Base-by-base conservation (phyloP, 495 filamentous ascomycete genomes). In the Cercophora scortea region DNA sequence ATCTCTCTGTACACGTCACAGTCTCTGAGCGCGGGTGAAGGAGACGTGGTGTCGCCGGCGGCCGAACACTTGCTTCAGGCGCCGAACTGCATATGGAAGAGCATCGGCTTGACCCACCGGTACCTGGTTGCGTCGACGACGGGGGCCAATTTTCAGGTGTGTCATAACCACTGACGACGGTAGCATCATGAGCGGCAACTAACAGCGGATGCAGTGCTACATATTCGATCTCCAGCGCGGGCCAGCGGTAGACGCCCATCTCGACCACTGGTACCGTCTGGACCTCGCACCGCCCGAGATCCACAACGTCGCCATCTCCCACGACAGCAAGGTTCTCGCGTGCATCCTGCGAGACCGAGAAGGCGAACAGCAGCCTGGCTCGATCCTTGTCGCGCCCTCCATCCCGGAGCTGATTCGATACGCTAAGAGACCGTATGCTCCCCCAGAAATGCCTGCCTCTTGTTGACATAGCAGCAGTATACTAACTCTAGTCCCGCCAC, bases 1-100 rank as follows among this genome's bases (percentile, higher is more conserved):
- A 61, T 71, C 11, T 54, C 38, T 9, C 41, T 71, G 10, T 71
- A 66, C 47, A 66, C 60, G 8, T 52, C 56, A 11, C 55, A 61
- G 7, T 66, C 59, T 2, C 52, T 65, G 32, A 45, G 40, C 12
- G 39, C 46, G 3, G 32, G 43, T 17, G 45, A 51, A 7, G 50
- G 39, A n/a, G 38, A 34, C 6, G 34, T n/a, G n/a, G 42, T 46
- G 1, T 44, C 51, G 1, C 44, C 34, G 5, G 51, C 52, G 13
- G 47, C 58, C 1, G 32, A 55, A 11, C 40, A 49, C 13, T 7
- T 19, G 10, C 38, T 53, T 7, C 42, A 46, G 7, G 40, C 50
- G 38, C 17, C 17, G 13, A 18, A 45, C 32, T 41, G 43, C 39
- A 44, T 56, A 19, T 63, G 49, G 53, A 63, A 53, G 40, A 56